Evolutionary conservation across 2,329 filamentous ascomycete genomes (phyloP).

Genomic region (Aspergillus sp.): DNA sequence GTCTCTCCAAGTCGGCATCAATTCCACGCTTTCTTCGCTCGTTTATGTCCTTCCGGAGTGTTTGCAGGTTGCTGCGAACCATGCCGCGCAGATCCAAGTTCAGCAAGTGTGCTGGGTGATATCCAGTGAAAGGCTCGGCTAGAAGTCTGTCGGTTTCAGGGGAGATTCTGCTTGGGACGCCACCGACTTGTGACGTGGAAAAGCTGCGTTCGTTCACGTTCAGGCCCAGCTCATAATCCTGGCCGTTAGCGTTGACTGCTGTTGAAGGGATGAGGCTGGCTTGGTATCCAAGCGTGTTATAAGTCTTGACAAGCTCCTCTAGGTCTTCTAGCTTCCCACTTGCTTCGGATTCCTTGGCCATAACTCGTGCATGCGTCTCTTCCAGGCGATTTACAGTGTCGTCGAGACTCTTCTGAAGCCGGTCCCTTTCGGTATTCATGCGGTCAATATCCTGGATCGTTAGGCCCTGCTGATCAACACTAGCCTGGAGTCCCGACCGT

Average conservation of each 20-base stretch:
- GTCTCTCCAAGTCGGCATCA: constrained; percentile 90
- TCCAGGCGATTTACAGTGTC: constrained; percentile 73
- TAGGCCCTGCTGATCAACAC: constrained; percentile 89
- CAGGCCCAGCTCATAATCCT: constrained; percentile 80
- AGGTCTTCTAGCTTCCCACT: constrained; percentile 84
- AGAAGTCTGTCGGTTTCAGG: constrained; percentile 73
- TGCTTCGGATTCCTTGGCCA: constrained; percentile 85
- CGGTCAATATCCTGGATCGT: constrained; percentile 98
- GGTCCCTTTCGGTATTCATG: constrained; percentile 93
- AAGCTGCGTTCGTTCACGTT: constrained; percentile 82
- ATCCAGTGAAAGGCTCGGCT: constrained; percentile 78
- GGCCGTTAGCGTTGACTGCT: constrained; percentile 80
- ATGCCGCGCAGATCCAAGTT: constrained; percentile 84
- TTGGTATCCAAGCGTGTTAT: constrained; percentile 93
- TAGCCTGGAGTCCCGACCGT: constrained; percentile 72
- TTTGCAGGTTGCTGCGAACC: constrained; percentile 74
- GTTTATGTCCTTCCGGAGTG: constrained; percentile 85
- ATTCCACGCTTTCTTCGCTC: constrained; percentile 78
- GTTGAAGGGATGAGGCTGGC: constrained; percentile 84
- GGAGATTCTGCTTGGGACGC: constrained; percentile 49
- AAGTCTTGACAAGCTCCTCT: constrained; percentile 84
- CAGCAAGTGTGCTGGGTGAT: constrained; percentile 83
- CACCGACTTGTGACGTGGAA: constrained; percentile 58
- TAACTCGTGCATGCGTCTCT: constrained; percentile 77
- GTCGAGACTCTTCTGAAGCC: constrained; percentile 86